Evolutionary conservation across 768 basidiomycete genomes (phyloP).

Genomic region (Porpolomopsis calyptriformis): DNA sequence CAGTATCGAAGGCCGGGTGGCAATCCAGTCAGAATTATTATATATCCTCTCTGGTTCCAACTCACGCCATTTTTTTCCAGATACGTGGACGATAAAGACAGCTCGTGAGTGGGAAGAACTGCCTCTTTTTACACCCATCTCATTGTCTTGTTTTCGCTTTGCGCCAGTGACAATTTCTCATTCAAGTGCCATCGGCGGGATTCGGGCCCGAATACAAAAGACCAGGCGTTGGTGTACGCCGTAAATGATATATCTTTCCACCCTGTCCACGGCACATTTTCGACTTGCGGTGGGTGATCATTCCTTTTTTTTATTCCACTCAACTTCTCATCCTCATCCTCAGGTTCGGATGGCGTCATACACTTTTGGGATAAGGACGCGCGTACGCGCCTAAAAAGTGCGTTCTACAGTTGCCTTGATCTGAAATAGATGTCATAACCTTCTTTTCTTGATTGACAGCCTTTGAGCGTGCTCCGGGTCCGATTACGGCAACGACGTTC

Average conservation of each 20-base stretch:
- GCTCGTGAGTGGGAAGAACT: slow-evolving; percentile 50
- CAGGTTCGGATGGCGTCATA: slow-evolving; percentile 76
- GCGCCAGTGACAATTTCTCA: slow-evolving; percentile 63
- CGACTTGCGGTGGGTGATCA: slow-evolving; percentile 57
- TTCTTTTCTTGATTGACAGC: neutral
- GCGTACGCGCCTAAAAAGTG: slow-evolving; percentile 84
- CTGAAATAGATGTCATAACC: neutral
- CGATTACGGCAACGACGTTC: slow-evolving; percentile 73
- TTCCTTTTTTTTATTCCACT: slow-evolving; percentile 71
- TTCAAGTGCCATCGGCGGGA: slow-evolving; percentile 77
- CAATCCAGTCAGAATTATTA: slow-evolving; percentile 69
- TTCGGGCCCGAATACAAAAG: slow-evolving; percentile 42
- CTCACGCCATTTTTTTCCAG: slow-evolving; percentile 24
- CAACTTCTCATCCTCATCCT: slow-evolving; percentile 21
- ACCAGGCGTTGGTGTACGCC: slow-evolving; percentile 62
- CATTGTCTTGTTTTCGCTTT: neutral
- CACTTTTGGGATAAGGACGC: slow-evolving; percentile 95
- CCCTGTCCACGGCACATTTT: slow-evolving; percentile 75
- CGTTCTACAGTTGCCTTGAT: neutral
- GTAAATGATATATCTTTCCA: slow-evolving; percentile 87
- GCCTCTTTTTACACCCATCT: neutral
- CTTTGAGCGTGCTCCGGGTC: slow-evolving; percentile 58
- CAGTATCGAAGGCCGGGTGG: slow-evolving; percentile 85
- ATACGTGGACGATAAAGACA: slow-evolving; percentile 81
- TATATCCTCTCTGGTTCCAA: neutral